Conservation (phyloP, 176 grass and related monocot genomes). For the Bothriochloa decipiens region DNA sequence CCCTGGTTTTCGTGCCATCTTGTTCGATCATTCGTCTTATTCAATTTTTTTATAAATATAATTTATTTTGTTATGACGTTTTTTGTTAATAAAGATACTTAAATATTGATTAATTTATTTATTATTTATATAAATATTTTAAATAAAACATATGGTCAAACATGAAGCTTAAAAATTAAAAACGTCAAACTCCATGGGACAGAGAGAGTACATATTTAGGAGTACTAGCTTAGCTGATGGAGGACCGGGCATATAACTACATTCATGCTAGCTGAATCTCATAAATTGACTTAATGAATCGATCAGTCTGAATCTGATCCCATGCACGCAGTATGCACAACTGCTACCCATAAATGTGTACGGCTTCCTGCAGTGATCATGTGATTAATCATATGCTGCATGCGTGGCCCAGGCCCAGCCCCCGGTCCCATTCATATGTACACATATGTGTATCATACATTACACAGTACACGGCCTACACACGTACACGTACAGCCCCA, state of each 20-base stretch:
- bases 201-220: no score
- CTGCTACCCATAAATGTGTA: constrained; percentile 33
- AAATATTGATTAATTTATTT: no score
- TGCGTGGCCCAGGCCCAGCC: neutral
- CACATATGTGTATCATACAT: neutral
- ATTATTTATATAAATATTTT: no score
- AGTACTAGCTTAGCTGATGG: neutral
- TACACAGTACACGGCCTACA: neutral
- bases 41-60: no score
- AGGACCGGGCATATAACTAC: neutral
- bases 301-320: constrained; percentile 12
- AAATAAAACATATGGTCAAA: no score
- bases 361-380: neutral
- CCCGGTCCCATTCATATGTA: neutral
- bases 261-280: neutral
- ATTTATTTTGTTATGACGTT: no score
- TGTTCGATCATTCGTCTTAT: no score
- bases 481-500: neutral
- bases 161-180: no score
- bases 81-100: no score
- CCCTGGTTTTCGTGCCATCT: no score
- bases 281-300: constrained; percentile 22
- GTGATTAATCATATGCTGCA: constrained; percentile 30
- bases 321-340: constrained; percentile 22
- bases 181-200: no score